These are phyloP conservation scores for Phytophthora colocasiae DNA, from an alignment of 352 stramenopile genomes.

Conservation along the genomic window DNA sequence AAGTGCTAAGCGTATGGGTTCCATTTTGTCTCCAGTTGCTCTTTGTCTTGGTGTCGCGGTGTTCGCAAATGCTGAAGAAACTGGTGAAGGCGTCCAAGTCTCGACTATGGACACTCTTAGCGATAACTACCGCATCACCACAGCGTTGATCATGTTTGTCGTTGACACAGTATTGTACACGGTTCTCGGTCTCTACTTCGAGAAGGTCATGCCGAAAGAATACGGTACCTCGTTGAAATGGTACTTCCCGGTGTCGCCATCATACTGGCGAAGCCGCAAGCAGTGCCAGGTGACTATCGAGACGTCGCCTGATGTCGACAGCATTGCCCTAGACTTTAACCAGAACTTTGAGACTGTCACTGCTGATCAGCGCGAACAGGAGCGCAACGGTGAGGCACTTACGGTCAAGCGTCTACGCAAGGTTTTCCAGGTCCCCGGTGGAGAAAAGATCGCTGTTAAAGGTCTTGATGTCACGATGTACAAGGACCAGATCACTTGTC, in stretches of 20 bases:
- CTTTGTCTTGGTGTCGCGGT: slow-evolving; percentile 72
- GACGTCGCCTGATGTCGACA: slow-evolving; percentile 19
- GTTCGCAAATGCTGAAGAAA: slow-evolving; percentile 54
- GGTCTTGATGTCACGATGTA: slow-evolving; percentile 89
- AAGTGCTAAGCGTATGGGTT: slow-evolving; percentile 48
- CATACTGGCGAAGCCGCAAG: slow-evolving; percentile 34
- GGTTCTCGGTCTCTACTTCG: slow-evolving; percentile 89
- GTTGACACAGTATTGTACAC: slow-evolving; percentile 90
- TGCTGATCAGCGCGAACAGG: slow-evolving; percentile 46
- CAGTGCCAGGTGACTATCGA: slow-evolving; percentile 1
- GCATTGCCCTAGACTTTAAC: slow-evolving; percentile 38
- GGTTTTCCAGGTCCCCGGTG: slow-evolving; percentile 75
- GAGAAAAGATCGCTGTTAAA: slow-evolving; percentile 84
- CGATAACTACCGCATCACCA: slow-evolving; percentile 63
- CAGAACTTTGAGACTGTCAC: slow-evolving; percentile 48
- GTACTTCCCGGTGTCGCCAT: slow-evolving; percentile 89
- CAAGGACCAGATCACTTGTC: slow-evolving; percentile 90
- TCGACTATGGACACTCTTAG: slow-evolving; percentile 40
- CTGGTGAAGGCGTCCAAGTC: slow-evolving; percentile 48
- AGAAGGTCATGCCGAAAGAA: slow-evolving; percentile 91
- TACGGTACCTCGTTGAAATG: slow-evolving; percentile 89
- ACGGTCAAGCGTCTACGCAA: slow-evolving; percentile 61
- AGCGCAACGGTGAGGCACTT: slow-evolving; percentile 46
- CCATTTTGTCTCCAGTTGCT: slow-evolving; percentile 58
- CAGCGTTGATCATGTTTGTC: slow-evolving; percentile 72